Conservation (phyloP, 805 yeast species). For the Metschnikowia shivogae region DNA sequence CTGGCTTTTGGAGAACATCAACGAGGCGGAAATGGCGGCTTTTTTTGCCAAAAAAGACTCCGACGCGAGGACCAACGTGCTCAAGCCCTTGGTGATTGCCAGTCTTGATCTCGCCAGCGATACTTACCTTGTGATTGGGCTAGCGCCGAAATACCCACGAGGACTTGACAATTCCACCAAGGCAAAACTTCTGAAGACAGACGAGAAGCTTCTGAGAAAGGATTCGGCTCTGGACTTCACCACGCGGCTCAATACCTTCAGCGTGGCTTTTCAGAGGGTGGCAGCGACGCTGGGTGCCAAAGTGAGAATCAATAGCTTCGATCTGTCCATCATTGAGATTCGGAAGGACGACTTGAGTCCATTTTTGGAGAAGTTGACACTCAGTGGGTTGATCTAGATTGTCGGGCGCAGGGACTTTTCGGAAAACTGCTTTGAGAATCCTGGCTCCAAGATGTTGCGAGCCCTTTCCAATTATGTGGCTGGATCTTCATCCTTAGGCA, state of each 20-base stretch:
- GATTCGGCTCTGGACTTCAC: constrained; percentile 30
- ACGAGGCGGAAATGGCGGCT: constrained; percentile 58
- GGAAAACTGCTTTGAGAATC: too few relatives aligned
- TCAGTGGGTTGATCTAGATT: constrained; percentile 51
- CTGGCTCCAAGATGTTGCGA: too few relatives aligned
- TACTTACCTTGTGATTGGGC: constrained; percentile 82
- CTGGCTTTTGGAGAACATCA: constrained; percentile 88
- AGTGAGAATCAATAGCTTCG: constrained; percentile 90
- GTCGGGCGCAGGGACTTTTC: too few relatives aligned
- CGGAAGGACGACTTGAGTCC: constrained; percentile 83
- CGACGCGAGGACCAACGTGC: constrained; percentile 21
- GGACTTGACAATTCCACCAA: constrained; percentile 35
- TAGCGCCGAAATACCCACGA: constrained; percentile 75
- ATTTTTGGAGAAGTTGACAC: constrained; percentile 76
- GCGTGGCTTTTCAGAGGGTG: constrained; percentile 86
- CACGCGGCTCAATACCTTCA: constrained; percentile 70
- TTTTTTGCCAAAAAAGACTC: constrained; percentile 29
- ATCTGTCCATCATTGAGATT: constrained; percentile 88
- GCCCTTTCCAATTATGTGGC: too few relatives aligned
- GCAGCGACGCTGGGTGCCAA: constrained; percentile 82
- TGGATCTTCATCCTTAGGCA: too few relatives aligned
- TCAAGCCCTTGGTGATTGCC: constrained; percentile 83
- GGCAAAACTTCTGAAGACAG: constrained; percentile 22
- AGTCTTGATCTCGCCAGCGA: constrained; percentile 68
- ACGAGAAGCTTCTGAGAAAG: constrained; percentile 5